These are phyloP conservation scores for Euclidium syriacum DNA, from an alignment of 345 rosid genomes.

Conservation along the genomic window DNA sequence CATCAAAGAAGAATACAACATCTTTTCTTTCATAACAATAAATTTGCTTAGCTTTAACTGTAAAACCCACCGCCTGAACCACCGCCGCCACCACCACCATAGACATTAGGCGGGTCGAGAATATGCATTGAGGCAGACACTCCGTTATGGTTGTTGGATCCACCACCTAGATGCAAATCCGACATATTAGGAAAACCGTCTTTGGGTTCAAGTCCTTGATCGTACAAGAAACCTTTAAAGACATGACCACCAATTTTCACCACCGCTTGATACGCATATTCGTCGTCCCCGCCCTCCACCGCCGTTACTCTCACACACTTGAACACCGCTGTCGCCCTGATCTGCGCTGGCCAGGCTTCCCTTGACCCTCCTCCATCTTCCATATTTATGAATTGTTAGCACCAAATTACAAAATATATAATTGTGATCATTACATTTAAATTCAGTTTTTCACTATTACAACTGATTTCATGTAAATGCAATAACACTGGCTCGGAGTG, in stretches of 20 bases:
- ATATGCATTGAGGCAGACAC: slow-evolving; percentile 53
- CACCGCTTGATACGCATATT: slow-evolving; percentile 86
- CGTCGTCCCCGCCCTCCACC: slow-evolving; percentile 85
- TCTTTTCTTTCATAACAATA: neutral
- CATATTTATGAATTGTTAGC: neutral
- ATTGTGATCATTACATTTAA: neutral
- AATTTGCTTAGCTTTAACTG: slow-evolving; percentile 50
- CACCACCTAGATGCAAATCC: slow-evolving; percentile 82
- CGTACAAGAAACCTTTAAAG: slow-evolving; percentile 85
- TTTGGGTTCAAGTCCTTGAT: slow-evolving; percentile 69
- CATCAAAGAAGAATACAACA: neutral
- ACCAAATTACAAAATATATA: neutral
- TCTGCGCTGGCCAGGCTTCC: slow-evolving; percentile 71
- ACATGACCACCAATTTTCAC: slow-evolving; percentile 90
- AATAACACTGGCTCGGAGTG: too few relatives aligned
- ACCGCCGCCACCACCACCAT: slow-evolving; percentile 59
- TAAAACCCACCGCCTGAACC: slow-evolving; percentile 51
- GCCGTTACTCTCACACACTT: slow-evolving; percentile 93
- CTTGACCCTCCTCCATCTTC: slow-evolving; percentile 51
- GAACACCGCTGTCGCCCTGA: slow-evolving; percentile 86
- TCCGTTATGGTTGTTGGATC: slow-evolving; percentile 42
- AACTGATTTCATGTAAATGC: neutral
- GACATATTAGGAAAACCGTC: slow-evolving; percentile 78
- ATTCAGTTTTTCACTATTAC: neutral
- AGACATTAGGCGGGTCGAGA: slow-evolving; percentile 58